A percentile compares a stretch with the other conserved stretches of the same genome.
phyloP scores from a whole-genome alignment of 805 yeast genomes.

The Alloascoidea hylecoeti region DNA sequence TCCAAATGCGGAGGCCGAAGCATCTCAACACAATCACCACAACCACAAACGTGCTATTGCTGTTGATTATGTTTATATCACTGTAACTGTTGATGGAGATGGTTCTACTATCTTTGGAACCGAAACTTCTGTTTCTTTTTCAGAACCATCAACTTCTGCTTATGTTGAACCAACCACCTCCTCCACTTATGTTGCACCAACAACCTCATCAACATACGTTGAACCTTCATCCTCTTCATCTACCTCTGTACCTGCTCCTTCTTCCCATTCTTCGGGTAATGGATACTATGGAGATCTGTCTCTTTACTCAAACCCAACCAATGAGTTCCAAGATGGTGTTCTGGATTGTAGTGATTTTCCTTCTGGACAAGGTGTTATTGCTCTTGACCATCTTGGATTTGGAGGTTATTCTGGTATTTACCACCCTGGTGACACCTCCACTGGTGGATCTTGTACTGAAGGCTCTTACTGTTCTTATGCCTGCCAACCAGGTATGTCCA shows the following conservation, averaged over 20 bases:
- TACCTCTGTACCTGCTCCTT: slow-evolving; percentile 15
- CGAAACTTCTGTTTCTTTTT: slow-evolving; percentile 9
- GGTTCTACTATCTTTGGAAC: slow-evolving; percentile 14
- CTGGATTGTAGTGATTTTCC: slow-evolving; percentile 60
- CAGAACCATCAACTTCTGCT: slow-evolving; percentile 12
- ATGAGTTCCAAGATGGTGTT: slow-evolving; percentile 59
- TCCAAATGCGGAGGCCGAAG: no score
- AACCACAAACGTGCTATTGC: slow-evolving; percentile 23
- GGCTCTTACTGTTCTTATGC: slow-evolving; percentile 96
- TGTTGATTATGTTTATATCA: slow-evolving; percentile 30
- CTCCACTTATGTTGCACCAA: slow-evolving; percentile 9
- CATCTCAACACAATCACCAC: slow-evolving; percentile 8
- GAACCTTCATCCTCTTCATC: slow-evolving; percentile 19
- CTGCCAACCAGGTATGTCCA: slow-evolving; percentile 97
- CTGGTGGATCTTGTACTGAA: slow-evolving; percentile 56
- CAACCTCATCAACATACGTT: slow-evolving; percentile 14
- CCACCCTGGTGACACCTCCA: slow-evolving; percentile 39
- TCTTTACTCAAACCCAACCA: slow-evolving; percentile 40
- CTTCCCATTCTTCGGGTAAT: slow-evolving; percentile 16
- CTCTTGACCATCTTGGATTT: slow-evolving; percentile 55
- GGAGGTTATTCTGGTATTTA: slow-evolving; percentile 81
- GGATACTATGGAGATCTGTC: slow-evolving; percentile 38
- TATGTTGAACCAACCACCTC: slow-evolving; percentile 18
- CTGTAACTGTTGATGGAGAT: slow-evolving; percentile 24
- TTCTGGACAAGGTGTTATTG: slow-evolving; percentile 70